Conservation (phyloP, 371 early-diverging fungal species). For the Actinomucor elegans region DNA sequence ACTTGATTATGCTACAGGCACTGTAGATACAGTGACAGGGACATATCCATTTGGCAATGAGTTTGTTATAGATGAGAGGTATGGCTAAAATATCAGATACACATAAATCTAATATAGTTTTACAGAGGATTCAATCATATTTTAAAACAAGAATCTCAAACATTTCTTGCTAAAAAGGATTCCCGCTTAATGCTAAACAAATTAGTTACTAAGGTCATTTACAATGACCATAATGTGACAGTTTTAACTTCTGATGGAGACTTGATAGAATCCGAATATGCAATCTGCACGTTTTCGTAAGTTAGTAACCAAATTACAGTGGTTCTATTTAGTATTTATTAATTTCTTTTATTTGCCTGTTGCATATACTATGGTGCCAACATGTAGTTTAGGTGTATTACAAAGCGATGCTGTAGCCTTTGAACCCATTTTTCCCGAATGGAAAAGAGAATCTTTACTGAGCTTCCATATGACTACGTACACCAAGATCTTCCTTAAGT, state of each 20-base stretch:
- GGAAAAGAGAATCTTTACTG: constrained; percentile 45
- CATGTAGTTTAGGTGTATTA: constrained; percentile 41
- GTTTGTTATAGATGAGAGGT: constrained; percentile 46
- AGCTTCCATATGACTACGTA: constrained; percentile 52
- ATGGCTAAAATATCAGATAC: no score
- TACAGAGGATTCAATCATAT: constrained; percentile 45
- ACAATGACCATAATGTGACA: constrained; percentile 28
- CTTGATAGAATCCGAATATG: constrained; percentile 38
- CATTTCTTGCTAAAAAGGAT: constrained; percentile 22
- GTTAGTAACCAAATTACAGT: no score
- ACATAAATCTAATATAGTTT: no score
- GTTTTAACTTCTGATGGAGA: constrained; percentile 30
- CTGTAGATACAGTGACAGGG: constrained; percentile 28
- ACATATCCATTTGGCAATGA: constrained; percentile 42
- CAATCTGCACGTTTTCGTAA: constrained; percentile 53
- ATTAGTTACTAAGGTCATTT: constrained; percentile 30
- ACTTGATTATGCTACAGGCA: constrained; percentile 45
- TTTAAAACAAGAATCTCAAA: constrained; percentile 27
- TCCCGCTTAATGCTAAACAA: constrained; percentile 35
- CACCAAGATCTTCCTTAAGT: constrained; percentile 47
- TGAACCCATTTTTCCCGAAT: constrained; percentile 41
- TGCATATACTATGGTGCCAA: neutral
- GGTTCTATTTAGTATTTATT: neutral
- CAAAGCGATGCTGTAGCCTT: constrained; percentile 36
- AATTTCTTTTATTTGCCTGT: neutral